A percentile compares a stretch with the other conserved stretches of the same genome.
phyloP scores from a whole-genome alignment of 257 asterid species.

The Salvia miltiorrhiza region DNA sequence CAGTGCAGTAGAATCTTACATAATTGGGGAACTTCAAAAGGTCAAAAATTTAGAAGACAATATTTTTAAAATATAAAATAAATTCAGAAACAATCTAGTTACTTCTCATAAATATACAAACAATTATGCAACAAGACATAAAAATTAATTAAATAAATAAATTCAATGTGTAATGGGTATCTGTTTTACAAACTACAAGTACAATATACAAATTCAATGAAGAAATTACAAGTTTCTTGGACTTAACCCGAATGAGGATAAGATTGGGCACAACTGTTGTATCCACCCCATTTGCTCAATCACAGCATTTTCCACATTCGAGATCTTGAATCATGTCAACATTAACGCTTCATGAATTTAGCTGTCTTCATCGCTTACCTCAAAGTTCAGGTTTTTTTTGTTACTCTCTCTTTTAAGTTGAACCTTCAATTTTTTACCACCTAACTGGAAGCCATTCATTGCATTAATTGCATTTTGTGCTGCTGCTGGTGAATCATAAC shows the following conservation, averaged over 20 bases:
- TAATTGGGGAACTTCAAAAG: too few species aligned
- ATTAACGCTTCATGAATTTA: conserved; percentile 20
- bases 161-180: conserved; percentile 40
- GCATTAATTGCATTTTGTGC: conserved; percentile 77
- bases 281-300: not conserved
- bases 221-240: conserved; percentile 46
- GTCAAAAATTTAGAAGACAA: too few species aligned
- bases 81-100: too few species aligned
- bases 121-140: not conserved
- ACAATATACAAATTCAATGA: conserved; percentile 47
- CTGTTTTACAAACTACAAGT: conserved; percentile 46
- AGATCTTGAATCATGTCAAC: conserved; percentile 11
- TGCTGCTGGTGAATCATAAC: conserved; percentile 78
- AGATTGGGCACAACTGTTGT: not conserved
- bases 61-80: too few species aligned
- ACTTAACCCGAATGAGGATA: not conserved
- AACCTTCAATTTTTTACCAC: conserved; percentile 91
- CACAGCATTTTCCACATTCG: not conserved
- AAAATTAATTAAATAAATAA: conserved; percentile 43
- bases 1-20: too few species aligned
- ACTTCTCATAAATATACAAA: not conserved
- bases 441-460: conserved; percentile 91
- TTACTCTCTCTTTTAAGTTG: conserved; percentile 82
- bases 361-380: conserved; percentile 33
- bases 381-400: conserved; percentile 37